Evolutionary conservation across 2,329 filamentous ascomycete genomes (phyloP), one percentile per base, ranked within the genome.

Genomic region (Fusarium heterosporum): DNA sequence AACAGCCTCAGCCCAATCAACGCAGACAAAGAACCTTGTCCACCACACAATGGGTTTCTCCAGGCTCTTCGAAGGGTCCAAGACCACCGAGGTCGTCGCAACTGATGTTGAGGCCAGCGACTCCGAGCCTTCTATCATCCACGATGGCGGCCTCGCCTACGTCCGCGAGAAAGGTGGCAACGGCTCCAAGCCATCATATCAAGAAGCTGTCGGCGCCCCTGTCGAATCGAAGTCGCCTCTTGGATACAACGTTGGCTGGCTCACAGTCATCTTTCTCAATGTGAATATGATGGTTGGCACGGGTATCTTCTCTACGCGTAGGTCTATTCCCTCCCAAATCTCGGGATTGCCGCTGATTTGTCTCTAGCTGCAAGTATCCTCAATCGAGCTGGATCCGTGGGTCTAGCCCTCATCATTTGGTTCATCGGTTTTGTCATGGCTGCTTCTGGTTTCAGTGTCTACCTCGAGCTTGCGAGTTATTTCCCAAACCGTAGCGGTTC

Each of bases 401-500:
- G 89, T 1, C 75, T 90, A 2, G 80, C 83, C 32, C 76, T 91
- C 55, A 81, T 91, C 14, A 90, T 87, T 76, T 91, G 89, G 89
- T 75, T 84, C 2, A 80, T 91, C 13, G 89, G 89, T 4, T 85
- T 86, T 56, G 47, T 90, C 34, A 85, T 89, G 50, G 84, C 87
- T 0, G 73, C 81, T 0, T 81, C 85, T 4, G 84, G 83, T 2
- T 81, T 90, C 4, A 78, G 81, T 0, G 83, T 89, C 0, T 90
- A 90, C 56, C 83, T 90, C 10, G 89, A 91, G 70, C 84, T 86
- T 14, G 84, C 87, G 0, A 82, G 86, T 1, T 90, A 88, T 63
- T 91, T 91, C 59, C 88, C 89, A 1, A 90, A 85, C 70, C 84
- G 89, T 9, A 89, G 86, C 3, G 89, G 89, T 0, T 84, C 84